A percentile compares a stretch with the other conserved stretches of the same genome.
phyloP scores from a whole-genome alignment of 164 flowering plant genomes.

The Chimonanthus praecox region DNA sequence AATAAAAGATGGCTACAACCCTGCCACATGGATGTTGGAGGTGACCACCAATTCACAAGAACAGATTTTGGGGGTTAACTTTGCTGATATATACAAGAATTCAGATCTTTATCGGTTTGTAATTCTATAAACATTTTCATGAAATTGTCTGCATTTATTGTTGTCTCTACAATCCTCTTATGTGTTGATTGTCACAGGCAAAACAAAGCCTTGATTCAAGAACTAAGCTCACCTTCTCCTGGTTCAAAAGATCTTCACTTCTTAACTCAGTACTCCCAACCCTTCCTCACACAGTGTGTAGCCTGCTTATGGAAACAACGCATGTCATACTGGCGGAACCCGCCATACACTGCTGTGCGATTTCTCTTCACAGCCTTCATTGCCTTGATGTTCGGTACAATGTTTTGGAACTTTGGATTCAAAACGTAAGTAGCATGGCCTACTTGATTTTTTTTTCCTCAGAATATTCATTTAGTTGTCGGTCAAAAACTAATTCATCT shows the following conservation, averaged over 20 bases:
- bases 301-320: slow-evolving; percentile 85
- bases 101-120: slow-evolving; percentile 22
- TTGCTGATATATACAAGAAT: slow-evolving; percentile 24
- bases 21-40: slow-evolving; percentile 46
- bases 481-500: background rate
- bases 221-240: slow-evolving; percentile 46
- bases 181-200: slow-evolving; percentile 27
- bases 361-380: slow-evolving; percentile 54
- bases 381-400: slow-evolving; percentile 60
- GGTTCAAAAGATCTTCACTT: slow-evolving; percentile 53
- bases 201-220: slow-evolving; percentile 60
- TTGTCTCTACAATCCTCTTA: background rate
- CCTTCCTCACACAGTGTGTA: slow-evolving; percentile 61
- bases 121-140: background rate
- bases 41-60: slow-evolving; percentile 28
- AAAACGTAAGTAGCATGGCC: slow-evolving; percentile 32
- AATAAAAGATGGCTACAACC: slow-evolving; percentile 35
- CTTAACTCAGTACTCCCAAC: slow-evolving; percentile 51
- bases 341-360: slow-evolving; percentile 71
- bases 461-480: too few species aligned
- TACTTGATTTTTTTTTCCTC: background rate
- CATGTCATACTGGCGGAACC: slow-evolving; percentile 89
- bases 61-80: slow-evolving; percentile 19
- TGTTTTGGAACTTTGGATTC: slow-evolving; percentile 66
- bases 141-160: background rate